Conservation (phyloP, 169 alveolate species). For the Cryptosporidium ryanae region DNA sequence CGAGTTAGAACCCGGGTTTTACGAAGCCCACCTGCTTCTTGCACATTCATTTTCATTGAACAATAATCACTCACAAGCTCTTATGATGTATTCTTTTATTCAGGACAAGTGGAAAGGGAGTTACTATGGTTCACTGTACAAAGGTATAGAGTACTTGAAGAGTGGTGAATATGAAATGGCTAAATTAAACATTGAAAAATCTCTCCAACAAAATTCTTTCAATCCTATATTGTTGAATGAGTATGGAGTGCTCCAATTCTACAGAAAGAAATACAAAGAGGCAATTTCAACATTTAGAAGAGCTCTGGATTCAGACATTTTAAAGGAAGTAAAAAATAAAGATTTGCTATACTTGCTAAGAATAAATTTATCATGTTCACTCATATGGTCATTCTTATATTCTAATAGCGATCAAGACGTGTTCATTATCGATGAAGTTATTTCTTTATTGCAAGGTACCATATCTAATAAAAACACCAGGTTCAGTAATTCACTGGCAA, state of each 20-base stretch:
- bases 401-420: neutral
- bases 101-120: conserved; percentile 68
- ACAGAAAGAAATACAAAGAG: conserved; percentile 3
- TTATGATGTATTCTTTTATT: conserved; percentile 21
- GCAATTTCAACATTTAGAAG: conserved; percentile 24
- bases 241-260: conserved; percentile 60
- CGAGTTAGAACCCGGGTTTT: conserved; percentile 66
- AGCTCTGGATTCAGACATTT: neutral
- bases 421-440: conserved; percentile 16
- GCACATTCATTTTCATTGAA: conserved; percentile 60
- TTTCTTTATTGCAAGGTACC: conserved; percentile 7
- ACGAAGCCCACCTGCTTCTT: conserved; percentile 55
- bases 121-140: conserved; percentile 27
- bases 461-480: neutral
- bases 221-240: conserved; percentile 43
- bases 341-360: conserved; percentile 3
- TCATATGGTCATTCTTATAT: conserved; percentile 44
- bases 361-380: conserved; percentile 50
- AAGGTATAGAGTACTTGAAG: conserved; percentile 62
- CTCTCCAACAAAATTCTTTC: conserved; percentile 4
- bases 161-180: conserved; percentile 29
- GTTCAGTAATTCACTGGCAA: neutral
- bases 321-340: neutral
- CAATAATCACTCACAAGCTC: conserved; percentile 56
- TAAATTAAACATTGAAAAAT: neutral